Evolutionary conservation across 352 stramenopile genomes (phyloP).

Genomic region (Pythium diclinum): DNA sequence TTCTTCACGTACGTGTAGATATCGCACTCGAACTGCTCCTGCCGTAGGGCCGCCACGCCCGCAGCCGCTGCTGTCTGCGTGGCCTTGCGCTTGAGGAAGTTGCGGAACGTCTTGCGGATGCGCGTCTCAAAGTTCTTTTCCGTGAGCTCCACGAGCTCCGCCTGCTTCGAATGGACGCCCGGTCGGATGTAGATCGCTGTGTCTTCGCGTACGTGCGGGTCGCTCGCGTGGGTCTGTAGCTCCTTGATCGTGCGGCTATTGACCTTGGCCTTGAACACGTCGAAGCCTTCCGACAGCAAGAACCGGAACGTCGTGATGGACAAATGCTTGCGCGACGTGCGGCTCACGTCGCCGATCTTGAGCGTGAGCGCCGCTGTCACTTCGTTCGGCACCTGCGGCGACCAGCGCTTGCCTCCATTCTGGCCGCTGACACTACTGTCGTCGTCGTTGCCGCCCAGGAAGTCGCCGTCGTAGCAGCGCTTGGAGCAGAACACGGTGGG

Average conservation of each 20-base stretch:
- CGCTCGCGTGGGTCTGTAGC: constrained; percentile 38
- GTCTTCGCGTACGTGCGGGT: constrained; percentile 61
- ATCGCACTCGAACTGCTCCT: constrained; percentile 59
- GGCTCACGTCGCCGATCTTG: constrained; percentile 70
- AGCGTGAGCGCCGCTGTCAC: constrained; percentile 63
- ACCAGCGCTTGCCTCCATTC: constrained; percentile 17
- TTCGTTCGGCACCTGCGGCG: constrained; percentile 51
- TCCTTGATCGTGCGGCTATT: constrained; percentile 55
- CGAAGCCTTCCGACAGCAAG: constrained; percentile 64
- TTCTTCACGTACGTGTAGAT: constrained; percentile 77
- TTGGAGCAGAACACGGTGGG: constrained; percentile 37
- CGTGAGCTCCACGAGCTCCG: constrained; percentile 69
- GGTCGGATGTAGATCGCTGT: constrained; percentile 73
- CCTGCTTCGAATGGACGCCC: constrained; percentile 73
- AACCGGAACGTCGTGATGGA: constrained; percentile 61
- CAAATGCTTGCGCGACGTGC: constrained; percentile 70
- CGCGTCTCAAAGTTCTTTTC: constrained; percentile 65
- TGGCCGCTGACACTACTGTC: not conserved
- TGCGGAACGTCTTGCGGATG: constrained; percentile 68
- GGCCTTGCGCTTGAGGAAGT: constrained; percentile 74
- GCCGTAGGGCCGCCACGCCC: constrained; percentile 4
- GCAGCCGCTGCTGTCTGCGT: constrained; percentile 13
- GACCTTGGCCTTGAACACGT: constrained; percentile 68
- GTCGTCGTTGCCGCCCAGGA: constrained; percentile 6
- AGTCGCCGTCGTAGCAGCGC: constrained; percentile 38